These are phyloP conservation scores for Ceratocystis papillata DNA, from an alignment of 2,329 filamentous ascomycete genomes.

Conservation along the genomic window DNA sequence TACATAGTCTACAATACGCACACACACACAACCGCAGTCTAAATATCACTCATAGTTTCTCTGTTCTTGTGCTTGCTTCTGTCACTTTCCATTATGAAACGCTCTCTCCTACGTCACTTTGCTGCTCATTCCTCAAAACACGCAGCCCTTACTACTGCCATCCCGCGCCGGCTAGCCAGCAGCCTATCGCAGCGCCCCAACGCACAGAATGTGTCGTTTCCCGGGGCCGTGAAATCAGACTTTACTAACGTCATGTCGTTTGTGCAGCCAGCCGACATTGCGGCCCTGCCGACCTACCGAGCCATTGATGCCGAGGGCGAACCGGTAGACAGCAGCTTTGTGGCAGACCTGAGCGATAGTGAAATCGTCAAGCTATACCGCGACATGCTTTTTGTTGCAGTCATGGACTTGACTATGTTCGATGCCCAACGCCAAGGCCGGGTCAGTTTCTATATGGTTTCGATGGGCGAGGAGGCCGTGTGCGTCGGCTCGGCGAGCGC, in stretches of 20 bases:
- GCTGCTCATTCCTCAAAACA: not conserved
- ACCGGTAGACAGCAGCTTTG: conserved; percentile 63
- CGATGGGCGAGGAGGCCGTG: conserved; percentile 87
- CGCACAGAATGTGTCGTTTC: conserved; percentile 58
- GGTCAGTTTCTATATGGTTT: conserved; percentile 95
- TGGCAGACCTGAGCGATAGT: conserved; percentile 57
- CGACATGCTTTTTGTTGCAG: conserved; percentile 57
- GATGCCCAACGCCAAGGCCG: conserved; percentile 93
- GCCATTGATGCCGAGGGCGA: conserved; percentile 80
- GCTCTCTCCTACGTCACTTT: conserved; percentile 4
- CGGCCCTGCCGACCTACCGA: conserved; percentile 81
- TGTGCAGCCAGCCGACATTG: conserved; percentile 57
- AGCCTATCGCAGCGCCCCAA: conserved; percentile 47
- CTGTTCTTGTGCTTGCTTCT: no score
- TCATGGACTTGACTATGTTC: conserved; percentile 98
- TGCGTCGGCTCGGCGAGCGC: conserved; percentile 81
- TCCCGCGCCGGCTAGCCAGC: conserved; percentile 29
- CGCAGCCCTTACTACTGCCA: not conserved
- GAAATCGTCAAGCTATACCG: conserved; percentile 50
- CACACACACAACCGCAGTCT: no score
- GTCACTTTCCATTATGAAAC: not conserved
- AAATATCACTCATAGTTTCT: no score
- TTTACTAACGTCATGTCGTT: conserved; percentile 77
- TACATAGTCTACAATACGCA: no score
- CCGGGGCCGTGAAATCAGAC: conserved; percentile 87